Base-by-base conservation (phyloP, 345 rosid genomes). In the Gossypium longicalyx region DNA sequence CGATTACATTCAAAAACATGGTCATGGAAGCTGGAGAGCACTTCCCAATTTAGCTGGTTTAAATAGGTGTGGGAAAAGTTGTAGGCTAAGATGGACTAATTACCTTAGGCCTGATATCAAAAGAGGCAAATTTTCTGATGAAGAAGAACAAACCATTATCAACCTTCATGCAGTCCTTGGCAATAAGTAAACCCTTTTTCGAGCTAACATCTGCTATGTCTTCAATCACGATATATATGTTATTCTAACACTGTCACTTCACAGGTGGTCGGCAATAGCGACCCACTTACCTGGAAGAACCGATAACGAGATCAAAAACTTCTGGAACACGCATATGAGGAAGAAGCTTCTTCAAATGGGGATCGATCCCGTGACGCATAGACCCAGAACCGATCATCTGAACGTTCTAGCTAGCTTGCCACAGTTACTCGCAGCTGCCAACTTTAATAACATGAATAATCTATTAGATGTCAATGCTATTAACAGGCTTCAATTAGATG, bases 251-350 rank as follows among this genome's bases (percentile, higher is more conserved):
- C 41, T 34, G 41, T 34, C 5, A 34, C 41, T 34, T 4, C 53
- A 54, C 67, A 91, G 97, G 84, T 91, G 97, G 94, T 89, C 97
- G 17, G 89, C 97, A 15, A 91, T 91, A 70, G 97, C 97, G 22
- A 84, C 83, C 3, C 85, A 83, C 75, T 87, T 91, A 51, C 92
- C 94, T 0, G 94, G 97, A 13, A 78, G 93, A 61, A 91, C 97
- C 0, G 97, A 91, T 56, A 91, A 91, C 17, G 93, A 89, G 77
- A 91, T 91, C 74, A 91, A 91, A 80, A 91, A 91, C 71, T 85
- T 86, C 47, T 91, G 97, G 97, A 91, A 91, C 71, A 91, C 97
- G 2, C 94, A 91, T 80, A 77, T 91, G 64, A 91, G 85, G 88
- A 91, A 88, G 71, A 91, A 89, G 86, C 89, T 91, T 82, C 82